Conservation (phyloP, 2,329 filamentous ascomycete species). For the Mycosphaerella sp. region DNA sequence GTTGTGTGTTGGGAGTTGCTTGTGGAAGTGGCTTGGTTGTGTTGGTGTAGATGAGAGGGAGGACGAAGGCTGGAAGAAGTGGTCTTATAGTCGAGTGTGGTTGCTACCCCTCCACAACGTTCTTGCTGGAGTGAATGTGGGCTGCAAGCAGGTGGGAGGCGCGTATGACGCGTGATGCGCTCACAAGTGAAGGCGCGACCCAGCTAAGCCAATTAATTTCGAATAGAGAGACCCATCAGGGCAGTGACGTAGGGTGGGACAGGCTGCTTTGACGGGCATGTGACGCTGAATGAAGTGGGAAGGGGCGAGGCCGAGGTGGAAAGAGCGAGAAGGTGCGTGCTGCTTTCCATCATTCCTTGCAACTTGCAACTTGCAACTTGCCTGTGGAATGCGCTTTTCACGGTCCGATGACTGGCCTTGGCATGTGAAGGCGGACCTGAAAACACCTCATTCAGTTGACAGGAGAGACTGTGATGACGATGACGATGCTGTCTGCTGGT, state of each 20-base stretch:
- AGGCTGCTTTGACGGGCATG: no score
- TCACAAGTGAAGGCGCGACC: not conserved
- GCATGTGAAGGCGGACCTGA: not conserved
- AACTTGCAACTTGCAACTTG: not conserved
- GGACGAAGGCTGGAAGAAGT: not conserved
- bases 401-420: not conserved
- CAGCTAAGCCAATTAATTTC: not conserved
- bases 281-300: no score
- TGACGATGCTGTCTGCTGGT: not conserved
- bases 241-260: no score
- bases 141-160: not conserved
- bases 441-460: no score
- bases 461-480: not conserved
- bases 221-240: no score
- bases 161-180: not conserved
- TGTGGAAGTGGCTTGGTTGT: constrained; percentile 1
- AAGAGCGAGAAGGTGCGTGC: no score
- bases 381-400: not conserved
- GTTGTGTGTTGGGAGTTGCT: not conserved
- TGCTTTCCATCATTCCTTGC: not conserved
- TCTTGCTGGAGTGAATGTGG: not conserved
- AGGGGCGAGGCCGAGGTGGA: no score
- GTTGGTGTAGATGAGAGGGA: constrained; percentile 2
- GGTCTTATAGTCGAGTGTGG: constrained; percentile 3
- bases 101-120: not conserved